Conservation (phyloP, 73 alveolate species). For the Symbiodinium natans region DNA sequence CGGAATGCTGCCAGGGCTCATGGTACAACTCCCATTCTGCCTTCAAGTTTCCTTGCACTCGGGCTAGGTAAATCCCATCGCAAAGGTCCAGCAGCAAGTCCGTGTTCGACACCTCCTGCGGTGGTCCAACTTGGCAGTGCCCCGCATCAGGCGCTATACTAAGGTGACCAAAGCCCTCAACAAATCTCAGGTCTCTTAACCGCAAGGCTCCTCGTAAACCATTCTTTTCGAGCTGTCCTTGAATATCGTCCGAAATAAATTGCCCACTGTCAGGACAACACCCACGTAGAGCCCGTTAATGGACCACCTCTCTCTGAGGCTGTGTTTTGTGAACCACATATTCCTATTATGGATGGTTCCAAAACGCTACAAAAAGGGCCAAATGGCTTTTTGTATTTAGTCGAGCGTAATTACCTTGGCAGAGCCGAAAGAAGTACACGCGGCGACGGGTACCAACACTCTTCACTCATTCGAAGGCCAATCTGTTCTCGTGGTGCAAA, state of each 20-base stretch:
- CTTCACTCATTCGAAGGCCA: too few relatives aligned
- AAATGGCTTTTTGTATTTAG: too few relatives aligned
- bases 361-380: too few relatives aligned
- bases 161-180: too few relatives aligned
- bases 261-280: conserved; percentile 72
- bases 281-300: conserved; percentile 73
- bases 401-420: too few relatives aligned
- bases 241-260: conserved; percentile 71
- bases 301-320: conserved; percentile 40
- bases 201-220: conserved; percentile 45
- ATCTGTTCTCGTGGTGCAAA: too few relatives aligned
- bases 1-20: not conserved
- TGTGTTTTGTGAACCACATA: too few relatives aligned
- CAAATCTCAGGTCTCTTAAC: not conserved
- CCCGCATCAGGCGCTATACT: too few relatives aligned
- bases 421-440: too few relatives aligned
- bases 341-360: too few relatives aligned
- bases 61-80: conserved; percentile 69
- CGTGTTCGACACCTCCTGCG: conserved; percentile 68
- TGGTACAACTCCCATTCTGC: conserved; percentile 82
- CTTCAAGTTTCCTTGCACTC: conserved; percentile 55
- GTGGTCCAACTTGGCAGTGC: too few relatives aligned
- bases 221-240: conserved; percentile 70
- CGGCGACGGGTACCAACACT: too few relatives aligned
- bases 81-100: conserved; percentile 41